phyloP scores from a whole-genome alignment of 164 flowering plant genomes.

The Amborella trichopoda region DNA sequence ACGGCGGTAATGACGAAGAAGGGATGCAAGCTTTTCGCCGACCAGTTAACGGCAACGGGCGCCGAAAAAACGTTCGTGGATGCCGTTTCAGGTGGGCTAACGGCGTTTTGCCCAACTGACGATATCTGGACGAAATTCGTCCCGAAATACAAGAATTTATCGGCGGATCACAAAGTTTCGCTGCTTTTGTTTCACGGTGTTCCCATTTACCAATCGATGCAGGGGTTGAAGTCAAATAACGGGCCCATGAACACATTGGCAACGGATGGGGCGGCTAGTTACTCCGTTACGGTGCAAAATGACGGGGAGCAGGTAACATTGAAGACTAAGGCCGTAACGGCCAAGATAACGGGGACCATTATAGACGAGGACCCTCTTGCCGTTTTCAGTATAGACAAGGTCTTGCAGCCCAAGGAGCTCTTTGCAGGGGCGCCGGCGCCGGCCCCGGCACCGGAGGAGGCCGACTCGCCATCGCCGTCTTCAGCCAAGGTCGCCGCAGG shows the following conservation, averaged over 20 bases:
- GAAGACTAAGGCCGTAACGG: conserved; percentile 52
- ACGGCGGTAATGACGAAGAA: conserved; percentile 38
- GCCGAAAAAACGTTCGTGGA: conserved; percentile 31
- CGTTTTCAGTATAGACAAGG: conserved; percentile 48
- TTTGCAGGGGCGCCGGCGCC: conserved; percentile 41
- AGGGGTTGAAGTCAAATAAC: conserved; percentile 28
- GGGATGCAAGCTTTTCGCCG: conserved; percentile 71
- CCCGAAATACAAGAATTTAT: conserved; percentile 32
- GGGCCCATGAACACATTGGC: conserved; percentile 32
- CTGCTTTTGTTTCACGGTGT: conserved; percentile 25
- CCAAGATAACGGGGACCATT: conserved; percentile 50
- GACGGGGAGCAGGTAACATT: conserved; percentile 28
- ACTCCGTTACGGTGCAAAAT: conserved; percentile 24
- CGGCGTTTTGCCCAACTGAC: conserved; percentile 28
- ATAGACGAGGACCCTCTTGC: conserved; percentile 66
- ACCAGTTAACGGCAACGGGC: conserved; percentile 24
- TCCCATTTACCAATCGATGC: conserved; percentile 26
- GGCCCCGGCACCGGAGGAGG: conserved; percentile 32
- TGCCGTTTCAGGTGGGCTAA: conserved; percentile 22
- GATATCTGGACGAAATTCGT: conserved; percentile 13
- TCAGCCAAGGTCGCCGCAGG: conserved; percentile 21
- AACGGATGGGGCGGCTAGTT: conserved; percentile 25
- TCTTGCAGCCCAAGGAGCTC: conserved; percentile 61
- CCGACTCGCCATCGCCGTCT: conserved; percentile 19
- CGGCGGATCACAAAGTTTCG: conserved; percentile 19